phyloP scores from a whole-genome alignment of 2,329 filamentous ascomycete genomes.

The Trichoderma endophyticum region DNA sequence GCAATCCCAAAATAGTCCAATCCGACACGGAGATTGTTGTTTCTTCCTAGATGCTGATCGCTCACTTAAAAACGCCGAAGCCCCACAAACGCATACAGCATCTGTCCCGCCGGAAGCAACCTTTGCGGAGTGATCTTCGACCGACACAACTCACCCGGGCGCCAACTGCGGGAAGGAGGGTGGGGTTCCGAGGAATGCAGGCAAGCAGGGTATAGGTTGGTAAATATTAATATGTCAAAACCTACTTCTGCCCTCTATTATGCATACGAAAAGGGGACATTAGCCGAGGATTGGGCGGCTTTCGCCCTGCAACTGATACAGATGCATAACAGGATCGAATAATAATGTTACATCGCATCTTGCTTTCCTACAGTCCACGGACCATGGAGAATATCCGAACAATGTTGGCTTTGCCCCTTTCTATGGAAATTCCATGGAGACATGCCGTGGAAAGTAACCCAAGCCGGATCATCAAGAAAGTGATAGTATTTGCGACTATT shows the following conservation, averaged over 20 bases:
- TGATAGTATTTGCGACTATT: not conserved
- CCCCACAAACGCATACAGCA: not conserved
- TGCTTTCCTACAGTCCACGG: not conserved
- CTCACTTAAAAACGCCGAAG: not conserved
- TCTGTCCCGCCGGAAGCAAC: not conserved
- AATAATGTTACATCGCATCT: not conserved
- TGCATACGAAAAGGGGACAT: not conserved
- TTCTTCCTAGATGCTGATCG: conserved; percentile 5
- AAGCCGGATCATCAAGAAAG: not conserved
- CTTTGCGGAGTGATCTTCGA: not conserved
- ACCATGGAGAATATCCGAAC: not conserved
- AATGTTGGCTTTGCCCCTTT: not conserved
- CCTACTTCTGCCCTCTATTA: not conserved
- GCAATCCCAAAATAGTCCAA: not conserved
- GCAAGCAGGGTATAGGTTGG: not conserved
- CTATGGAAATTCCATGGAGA: not conserved
- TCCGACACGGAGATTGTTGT: not conserved
- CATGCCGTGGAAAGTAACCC: not conserved
- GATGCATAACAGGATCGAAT: not conserved
- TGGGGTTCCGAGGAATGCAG: not conserved
- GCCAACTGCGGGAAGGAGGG: not conserved
- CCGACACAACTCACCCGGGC: not conserved
- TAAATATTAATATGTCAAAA: not conserved
- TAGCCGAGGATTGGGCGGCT: not conserved
- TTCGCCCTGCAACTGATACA: not conserved